Percentiles rank a stretch among this genome's conserved stretches.
These are phyloP conservation scores for Cryptosporidium meleagridis DNA, from an alignment of 169 alveolate species.

Conservation along the genomic window DNA sequence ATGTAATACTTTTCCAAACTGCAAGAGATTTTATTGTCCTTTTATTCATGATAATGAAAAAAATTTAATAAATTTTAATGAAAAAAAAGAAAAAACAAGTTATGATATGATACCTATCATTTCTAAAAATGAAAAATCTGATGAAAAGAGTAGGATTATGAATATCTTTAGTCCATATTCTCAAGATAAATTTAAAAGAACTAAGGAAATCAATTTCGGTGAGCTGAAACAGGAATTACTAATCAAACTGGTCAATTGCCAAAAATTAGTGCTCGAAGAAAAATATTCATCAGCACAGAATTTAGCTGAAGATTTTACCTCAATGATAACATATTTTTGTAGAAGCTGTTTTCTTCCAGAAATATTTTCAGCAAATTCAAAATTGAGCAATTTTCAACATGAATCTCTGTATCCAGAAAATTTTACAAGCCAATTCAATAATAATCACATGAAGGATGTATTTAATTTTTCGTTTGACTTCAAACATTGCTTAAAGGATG, in stretches of 20 bases:
- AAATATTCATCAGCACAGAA: slow-evolving; percentile 37
- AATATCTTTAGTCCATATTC: not conserved
- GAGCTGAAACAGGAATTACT: slow-evolving; percentile 27
- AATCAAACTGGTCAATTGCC: slow-evolving; percentile 32
- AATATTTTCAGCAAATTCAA: not conserved
- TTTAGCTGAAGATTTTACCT: slow-evolving; percentile 16
- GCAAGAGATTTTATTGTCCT: slow-evolving; percentile 71
- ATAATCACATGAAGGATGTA: not conserved
- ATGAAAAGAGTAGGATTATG: not conserved
- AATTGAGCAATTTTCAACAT: not conserved
- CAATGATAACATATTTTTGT: not conserved
- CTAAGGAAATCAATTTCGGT: not conserved
- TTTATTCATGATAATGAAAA: slow-evolving; percentile 24
- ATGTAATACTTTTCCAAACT: slow-evolving; percentile 55
- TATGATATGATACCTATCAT: not conserved
- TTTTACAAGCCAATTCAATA: not conserved
- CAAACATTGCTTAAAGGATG: not conserved
- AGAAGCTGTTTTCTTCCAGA: not conserved
- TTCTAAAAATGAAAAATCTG: not conserved
- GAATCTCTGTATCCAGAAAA: not conserved
- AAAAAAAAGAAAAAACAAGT: not conserved
- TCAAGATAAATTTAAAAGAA: not conserved
- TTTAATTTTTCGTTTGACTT: slow-evolving; percentile 14
- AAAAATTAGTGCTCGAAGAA: slow-evolving; percentile 41
- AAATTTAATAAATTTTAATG: not conserved